Evolutionary conservation across 768 basidiomycete genomes (phyloP), one percentile per base, ranked within the genome.

Genomic region (Suillus weaverae): DNA sequence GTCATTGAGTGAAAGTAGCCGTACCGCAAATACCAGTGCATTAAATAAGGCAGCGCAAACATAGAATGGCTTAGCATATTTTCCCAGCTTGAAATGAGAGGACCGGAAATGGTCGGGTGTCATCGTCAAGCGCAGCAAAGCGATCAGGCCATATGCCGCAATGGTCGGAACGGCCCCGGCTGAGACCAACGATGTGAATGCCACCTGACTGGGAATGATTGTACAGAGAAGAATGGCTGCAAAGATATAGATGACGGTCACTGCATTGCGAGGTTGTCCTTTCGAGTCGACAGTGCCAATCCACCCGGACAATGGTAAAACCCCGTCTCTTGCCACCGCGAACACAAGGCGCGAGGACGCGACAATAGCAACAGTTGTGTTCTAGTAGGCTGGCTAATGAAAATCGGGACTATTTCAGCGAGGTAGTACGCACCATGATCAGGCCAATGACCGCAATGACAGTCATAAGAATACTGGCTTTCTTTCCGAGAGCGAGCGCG

Each of bases 311-410:
- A 92, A 73, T 0, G 95, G 95, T 13, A 97, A 81, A 0, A 96
- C 92, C 35, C 95, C 95, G 70, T 97, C 95, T 61, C 95, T 89
- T n/a, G 95, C 95, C 53, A 97, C 91, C 10, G 95, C 95, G 71
- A 92, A 97, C 46, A 97, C 84, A 33, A 97, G 84, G 5, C 95
- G 86, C 14, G 94, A 95, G 14, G 94, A 86, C 2, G 95, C 95
- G 22, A 96, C 92, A 63, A 97, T 88, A 20, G 92, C 86, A 51
- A 96, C 85, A 67, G 89, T 93, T 1, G 94, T 94, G 74, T 92
- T 95, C 91, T 94, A 41, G 33, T 54, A n/a, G 10, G 53, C 32
- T 46, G 9, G 22, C 44, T 61, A 44, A 59, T 62, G 39, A 59
- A 63, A 48, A 32, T 33, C 6, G 9, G 13, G 13, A 53, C 32